Evolutionary conservation across 1,284 basidiomycete genomes (phyloP), one percentile per base, ranked within the genome.

Genomic region (Fomes fomentarius): DNA sequence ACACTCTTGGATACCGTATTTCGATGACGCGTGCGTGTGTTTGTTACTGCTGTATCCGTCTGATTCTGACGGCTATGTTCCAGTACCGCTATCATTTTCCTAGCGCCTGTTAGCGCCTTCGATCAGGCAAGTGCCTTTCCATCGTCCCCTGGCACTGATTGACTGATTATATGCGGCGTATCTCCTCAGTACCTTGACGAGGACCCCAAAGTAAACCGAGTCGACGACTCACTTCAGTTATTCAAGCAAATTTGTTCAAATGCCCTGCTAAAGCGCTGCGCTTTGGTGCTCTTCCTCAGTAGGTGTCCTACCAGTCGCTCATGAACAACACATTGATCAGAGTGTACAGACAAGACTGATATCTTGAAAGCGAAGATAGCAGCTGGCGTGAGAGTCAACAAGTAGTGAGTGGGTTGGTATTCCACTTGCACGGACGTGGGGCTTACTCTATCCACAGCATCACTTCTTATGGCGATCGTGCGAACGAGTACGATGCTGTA

Each of bases 201-300:
- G 73, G 90, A 93, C 66, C 85, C 87, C 21, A 81, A 84, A 51
- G 89, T 85, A 40, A 93, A 93, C 63, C 77, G 90, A 50, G 91
- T 93, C 38, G 90, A 93, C 63, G 90, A 93, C 67, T 92, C 90
- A 0, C 72, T 93, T 21, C 90, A 93, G 70, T 75, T 93, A 14
- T 93, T 92, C 69, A 90, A 89, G 10, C 82, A 89, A 60, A 91
- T 93, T 21, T 92, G 89, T 65, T 86, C 87, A n/a, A 91, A 91
- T 66, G 78, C 80, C 22, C 76, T 93, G 37, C 74, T 93, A 50
- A 91, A 91, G 69, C 84, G 78, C 39, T 86, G 89, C 22, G 91
- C 93, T 66, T 70, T 93, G 11, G 90, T 91, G 12, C 73, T 91
- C 38, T 91, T 91, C 75, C 76, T 91, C 9, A 91, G 89, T 90